Conservation (phyloP, 2,329 filamentous ascomycete genomes). For the Geosmithia flava region DNA sequence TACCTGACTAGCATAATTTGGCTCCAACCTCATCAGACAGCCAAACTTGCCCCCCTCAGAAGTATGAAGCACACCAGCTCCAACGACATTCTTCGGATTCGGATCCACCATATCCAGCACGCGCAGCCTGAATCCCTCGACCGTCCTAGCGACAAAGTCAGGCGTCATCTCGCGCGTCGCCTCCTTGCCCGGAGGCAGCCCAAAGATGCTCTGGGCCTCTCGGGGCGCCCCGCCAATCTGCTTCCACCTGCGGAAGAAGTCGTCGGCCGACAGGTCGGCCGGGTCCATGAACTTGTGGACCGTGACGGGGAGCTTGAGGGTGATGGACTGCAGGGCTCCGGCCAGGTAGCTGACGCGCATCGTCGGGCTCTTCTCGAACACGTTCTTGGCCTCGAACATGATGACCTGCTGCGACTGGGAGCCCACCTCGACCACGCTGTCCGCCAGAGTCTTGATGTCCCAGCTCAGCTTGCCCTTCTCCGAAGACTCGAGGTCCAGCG, state of each 20-base stretch:
- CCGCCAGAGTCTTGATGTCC: conserved; percentile 80
- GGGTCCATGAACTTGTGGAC: conserved; percentile 97
- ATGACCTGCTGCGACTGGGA: conserved; percentile 85
- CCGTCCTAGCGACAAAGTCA: conserved; percentile 55
- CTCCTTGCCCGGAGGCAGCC: conserved; percentile 37
- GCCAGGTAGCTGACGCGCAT: conserved; percentile 91
- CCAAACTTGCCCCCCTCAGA: conserved; percentile 82
- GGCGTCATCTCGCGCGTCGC: conserved; percentile 52
- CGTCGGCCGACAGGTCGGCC: conserved; percentile 72
- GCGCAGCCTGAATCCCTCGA: conserved; percentile 84
- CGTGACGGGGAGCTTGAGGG: conserved; percentile 75
- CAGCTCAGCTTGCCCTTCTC: conserved; percentile 60
- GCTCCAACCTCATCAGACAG: conserved; percentile 85
- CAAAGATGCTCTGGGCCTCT: conserved; percentile 82
- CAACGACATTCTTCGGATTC: conserved; percentile 88
- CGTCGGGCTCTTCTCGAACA: conserved; percentile 77
- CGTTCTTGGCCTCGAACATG: conserved; percentile 77
- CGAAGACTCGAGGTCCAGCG: conserved; percentile 65
- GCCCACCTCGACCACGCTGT: conserved; percentile 62
- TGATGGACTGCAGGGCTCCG: conserved; percentile 83
- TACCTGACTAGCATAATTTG: conserved; percentile 86
- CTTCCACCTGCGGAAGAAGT: conserved; percentile 99
- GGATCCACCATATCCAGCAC: conserved; percentile 78
- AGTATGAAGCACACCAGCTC: conserved; percentile 75
- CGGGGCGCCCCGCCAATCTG: conserved; percentile 85